These are phyloP conservation scores for Apiotrichum sp. DNA, from an alignment of 1,284 basidiomycete species.

Conservation along the genomic window DNA sequence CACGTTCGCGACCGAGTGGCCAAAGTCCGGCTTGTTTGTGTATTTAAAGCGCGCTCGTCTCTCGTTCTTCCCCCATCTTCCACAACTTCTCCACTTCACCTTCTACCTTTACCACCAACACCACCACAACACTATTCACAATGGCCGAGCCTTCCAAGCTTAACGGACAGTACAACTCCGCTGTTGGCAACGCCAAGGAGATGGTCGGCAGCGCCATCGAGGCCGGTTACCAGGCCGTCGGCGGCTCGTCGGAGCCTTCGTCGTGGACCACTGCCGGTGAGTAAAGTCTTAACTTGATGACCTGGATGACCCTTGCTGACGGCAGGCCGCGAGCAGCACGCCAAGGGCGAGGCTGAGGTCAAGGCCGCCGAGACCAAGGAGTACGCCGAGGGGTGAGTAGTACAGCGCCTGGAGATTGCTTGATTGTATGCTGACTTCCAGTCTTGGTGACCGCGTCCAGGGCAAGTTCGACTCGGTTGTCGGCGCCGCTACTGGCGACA, in stretches of 20 bases:
- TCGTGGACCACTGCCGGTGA: conserved; percentile 11
- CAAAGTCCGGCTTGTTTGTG: too few species aligned
- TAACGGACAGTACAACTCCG: conserved; percentile 54
- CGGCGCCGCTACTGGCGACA: conserved; percentile 60
- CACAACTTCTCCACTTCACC: not conserved
- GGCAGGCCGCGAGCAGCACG: conserved; percentile 56
- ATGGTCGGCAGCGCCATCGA: conserved; percentile 56
- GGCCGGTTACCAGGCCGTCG: conserved; percentile 47
- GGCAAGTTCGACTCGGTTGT: conserved; percentile 65
- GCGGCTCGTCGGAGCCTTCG: conserved; percentile 34
- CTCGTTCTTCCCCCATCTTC: too few species aligned
- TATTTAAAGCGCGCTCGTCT: too few species aligned
- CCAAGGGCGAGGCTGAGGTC: conserved; percentile 55
- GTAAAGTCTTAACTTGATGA: too few species aligned
- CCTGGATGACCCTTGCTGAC: too few species aligned
- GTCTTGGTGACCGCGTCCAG: conserved; percentile 52
- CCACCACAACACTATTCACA: not conserved
- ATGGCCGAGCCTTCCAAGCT: conserved; percentile 53
- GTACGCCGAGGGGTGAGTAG: conserved; percentile 47
- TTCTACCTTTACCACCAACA: not conserved
- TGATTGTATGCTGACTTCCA: too few species aligned
- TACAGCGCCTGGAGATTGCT: too few species aligned
- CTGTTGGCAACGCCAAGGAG: conserved; percentile 42
- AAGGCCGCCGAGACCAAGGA: conserved; percentile 42
- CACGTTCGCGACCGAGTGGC: too few species aligned